Percentiles rank a stretch among this genome's conserved stretches.
These are phyloP conservation scores for Phytophthora macrochlamydospora DNA, from an alignment of 352 stramenopile genomes.

Conservation along the genomic window DNA sequence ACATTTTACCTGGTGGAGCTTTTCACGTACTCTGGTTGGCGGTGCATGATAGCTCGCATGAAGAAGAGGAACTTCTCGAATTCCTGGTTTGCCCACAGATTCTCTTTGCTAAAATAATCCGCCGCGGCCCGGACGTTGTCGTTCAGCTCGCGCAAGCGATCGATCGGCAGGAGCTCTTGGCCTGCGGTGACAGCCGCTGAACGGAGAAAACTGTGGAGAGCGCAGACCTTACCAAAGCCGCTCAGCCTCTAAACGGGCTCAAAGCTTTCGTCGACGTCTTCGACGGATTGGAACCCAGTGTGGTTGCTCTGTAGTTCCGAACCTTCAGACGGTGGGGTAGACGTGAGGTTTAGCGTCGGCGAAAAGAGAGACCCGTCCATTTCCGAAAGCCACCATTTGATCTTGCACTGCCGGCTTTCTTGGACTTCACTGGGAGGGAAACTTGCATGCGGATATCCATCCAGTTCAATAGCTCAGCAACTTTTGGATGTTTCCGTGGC, in stretches of 20 bases:
- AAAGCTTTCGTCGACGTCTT: conserved; percentile 18
- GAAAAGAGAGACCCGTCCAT: conserved; percentile 16
- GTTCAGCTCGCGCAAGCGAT: neutral
- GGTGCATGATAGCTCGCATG: too few relatives aligned
- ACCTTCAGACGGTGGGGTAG: neutral
- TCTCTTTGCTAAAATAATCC: too few relatives aligned
- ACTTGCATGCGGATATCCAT: conserved; percentile 13
- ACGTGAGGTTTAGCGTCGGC: conserved; percentile 12
- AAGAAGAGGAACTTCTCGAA: too few relatives aligned
- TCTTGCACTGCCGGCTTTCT: conserved; percentile 9
- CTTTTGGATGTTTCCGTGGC: conserved; percentile 7
- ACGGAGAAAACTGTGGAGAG: too few relatives aligned
- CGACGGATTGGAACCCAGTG: conserved; percentile 8
- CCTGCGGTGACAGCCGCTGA: neutral
- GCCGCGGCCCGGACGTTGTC: too few relatives aligned
- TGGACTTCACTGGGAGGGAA: conserved; percentile 16
- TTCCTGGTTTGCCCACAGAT: too few relatives aligned
- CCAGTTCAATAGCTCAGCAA: conserved; percentile 14
- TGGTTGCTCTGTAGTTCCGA: neutral
- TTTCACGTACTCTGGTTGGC: too few relatives aligned
- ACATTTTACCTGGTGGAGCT: too few relatives aligned
- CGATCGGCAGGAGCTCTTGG: neutral
- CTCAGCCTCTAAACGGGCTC: neutral
- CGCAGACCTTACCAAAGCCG: neutral
- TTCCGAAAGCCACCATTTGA: conserved; percentile 15